These are phyloP conservation scores for Salisapilia sapeloensis DNA, from an alignment of 352 stramenopile genomes.

Conservation along the genomic window DNA sequence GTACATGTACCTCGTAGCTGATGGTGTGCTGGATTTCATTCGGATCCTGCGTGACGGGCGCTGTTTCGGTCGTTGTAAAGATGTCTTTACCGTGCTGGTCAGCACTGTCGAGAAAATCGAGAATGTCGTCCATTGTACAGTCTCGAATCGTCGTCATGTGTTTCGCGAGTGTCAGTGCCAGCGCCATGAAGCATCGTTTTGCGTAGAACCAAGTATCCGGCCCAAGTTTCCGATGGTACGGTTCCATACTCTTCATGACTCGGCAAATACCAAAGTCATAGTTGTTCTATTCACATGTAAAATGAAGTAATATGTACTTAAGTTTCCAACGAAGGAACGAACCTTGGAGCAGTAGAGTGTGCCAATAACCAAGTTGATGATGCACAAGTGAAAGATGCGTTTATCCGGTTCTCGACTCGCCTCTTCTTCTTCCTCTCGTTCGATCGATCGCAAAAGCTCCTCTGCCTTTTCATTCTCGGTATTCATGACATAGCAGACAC, in stretches of 20 bases:
- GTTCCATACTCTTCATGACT: constrained; percentile 91
- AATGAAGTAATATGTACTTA: background rate
- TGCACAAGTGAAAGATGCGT: constrained; percentile 89
- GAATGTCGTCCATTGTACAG: constrained; percentile 87
- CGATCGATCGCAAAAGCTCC: constrained; percentile 88
- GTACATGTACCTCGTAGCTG: constrained; percentile 67
- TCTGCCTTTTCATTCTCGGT: constrained; percentile 94
- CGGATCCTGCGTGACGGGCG: constrained; percentile 4
- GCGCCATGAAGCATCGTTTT: constrained; percentile 90
- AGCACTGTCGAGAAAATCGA: constrained; percentile 85
- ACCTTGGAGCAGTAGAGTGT: constrained; percentile 95
- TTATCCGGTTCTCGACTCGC: constrained; percentile 80
- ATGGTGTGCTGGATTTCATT: constrained; percentile 69
- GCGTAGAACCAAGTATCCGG: constrained; percentile 93
- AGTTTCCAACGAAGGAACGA: background rate
- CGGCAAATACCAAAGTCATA: constrained; percentile 93
- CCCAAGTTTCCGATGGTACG: constrained; percentile 91
- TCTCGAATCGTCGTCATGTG: constrained; percentile 92
- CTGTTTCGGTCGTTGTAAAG: constrained; percentile 49
- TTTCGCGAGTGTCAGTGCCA: constrained; percentile 88
- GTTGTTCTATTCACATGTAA: constrained; percentile 54
- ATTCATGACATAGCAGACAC: constrained; percentile 95
- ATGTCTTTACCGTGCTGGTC: constrained; percentile 88
- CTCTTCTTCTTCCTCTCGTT: constrained; percentile 89
- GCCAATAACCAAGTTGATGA: constrained; percentile 95